phyloP scores from a whole-genome alignment of 495 filamentous ascomycete genomes.

The Penicillium cataractarum region DNA sequence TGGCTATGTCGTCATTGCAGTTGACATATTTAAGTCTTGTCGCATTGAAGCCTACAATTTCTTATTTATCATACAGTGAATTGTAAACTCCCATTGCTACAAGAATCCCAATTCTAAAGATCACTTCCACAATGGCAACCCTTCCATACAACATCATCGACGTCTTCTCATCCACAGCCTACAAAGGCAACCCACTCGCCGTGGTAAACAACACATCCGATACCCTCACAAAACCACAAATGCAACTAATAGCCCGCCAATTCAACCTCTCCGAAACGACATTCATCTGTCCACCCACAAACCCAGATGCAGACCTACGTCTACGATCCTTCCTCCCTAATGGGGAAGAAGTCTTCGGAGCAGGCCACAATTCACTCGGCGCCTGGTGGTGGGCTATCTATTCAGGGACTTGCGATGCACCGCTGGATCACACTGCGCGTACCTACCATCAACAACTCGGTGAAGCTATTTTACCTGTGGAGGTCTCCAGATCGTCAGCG shows the following conservation, averaged over 20 bases:
- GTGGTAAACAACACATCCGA: constrained; percentile 19
- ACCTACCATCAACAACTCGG: constrained; percentile 1
- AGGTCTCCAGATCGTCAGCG: not conserved
- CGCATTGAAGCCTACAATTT: not conserved
- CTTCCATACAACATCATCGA: not conserved
- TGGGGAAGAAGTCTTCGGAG: not conserved
- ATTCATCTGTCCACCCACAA: constrained; percentile 22
- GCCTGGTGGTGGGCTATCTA: not conserved
- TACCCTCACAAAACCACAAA: constrained; percentile 20
- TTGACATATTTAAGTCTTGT: not conserved
- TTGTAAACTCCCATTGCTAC: not conserved
- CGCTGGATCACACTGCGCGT: not conserved
- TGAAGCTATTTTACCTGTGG: not conserved
- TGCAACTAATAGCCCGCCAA: constrained; percentile 26
- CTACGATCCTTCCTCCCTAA: not conserved
- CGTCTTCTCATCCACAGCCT: constrained; percentile 1
- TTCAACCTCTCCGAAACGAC: constrained; percentile 32
- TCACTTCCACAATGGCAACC: not conserved
- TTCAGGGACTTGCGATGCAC: not conserved
- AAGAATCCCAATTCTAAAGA: not conserved
- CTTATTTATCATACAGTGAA: not conserved
- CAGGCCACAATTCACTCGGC: not conserved
- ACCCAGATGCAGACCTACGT: not conserved
- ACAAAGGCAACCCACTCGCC: not conserved
- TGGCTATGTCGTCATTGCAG: not conserved